phyloP scores from a whole-genome alignment of 2,329 filamentous ascomycete genomes.

The Stromatinia cepivora region DNA sequence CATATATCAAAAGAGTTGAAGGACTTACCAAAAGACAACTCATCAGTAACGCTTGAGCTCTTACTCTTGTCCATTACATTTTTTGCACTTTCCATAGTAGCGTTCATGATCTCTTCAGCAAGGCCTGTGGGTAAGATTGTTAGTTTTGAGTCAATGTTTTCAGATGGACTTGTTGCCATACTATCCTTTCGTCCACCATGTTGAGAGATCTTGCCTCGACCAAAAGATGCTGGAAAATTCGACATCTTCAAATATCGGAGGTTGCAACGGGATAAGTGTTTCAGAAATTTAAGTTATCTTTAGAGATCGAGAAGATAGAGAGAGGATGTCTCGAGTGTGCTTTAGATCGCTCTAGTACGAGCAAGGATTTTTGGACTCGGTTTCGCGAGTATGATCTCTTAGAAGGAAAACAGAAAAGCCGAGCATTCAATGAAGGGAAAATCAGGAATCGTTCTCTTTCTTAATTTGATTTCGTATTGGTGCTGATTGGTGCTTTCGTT shows the following conservation, averaged over 20 bases:
- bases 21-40: not conserved
- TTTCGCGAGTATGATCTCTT: not conserved
- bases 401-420: not conserved
- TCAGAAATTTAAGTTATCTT: not conserved
- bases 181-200: not conserved
- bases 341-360: not conserved
- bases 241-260: not conserved
- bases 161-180: not conserved
- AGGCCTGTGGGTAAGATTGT: not conserved
- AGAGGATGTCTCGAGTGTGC: not conserved
- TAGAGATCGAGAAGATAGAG: not conserved
- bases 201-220: not conserved
- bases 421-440: too few relatives aligned
- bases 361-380: not conserved
- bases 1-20: not conserved
- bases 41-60: not conserved
- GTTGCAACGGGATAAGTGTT: not conserved
- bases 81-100: not conserved
- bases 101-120: conserved; percentile 4
- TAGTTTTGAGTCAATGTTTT: not conserved
- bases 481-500: too few relatives aligned
- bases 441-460: too few relatives aligned
- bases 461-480: too few relatives aligned
- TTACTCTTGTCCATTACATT: not conserved
- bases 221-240: not conserved